These are phyloP conservation scores for Drosera capensis DNA, from an alignment of 148 eudicot genomes.

Conservation along the genomic window DNA sequence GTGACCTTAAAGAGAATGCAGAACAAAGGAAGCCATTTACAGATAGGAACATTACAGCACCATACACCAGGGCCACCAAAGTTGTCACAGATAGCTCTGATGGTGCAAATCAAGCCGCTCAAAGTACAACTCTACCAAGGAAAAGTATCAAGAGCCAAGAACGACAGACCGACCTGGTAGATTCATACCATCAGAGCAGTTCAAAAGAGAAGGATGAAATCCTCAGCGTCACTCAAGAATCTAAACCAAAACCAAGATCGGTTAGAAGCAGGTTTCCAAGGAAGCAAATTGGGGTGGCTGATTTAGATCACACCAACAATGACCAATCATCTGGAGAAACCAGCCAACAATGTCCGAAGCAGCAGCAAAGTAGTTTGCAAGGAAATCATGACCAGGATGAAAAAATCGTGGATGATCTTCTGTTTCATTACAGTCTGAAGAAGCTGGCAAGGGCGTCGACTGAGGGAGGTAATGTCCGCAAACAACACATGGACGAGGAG, in stretches of 20 bases:
- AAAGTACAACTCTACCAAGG: neutral
- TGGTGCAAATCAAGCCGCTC: conserved; percentile 1
- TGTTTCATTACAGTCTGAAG: neutral
- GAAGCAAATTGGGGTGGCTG: conserved; percentile 4
- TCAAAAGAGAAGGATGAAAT: neutral
- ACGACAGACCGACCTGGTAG: neutral
- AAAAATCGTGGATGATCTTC: neutral
- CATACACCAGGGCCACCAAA: conserved; percentile 23
- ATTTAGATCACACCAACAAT: neutral
- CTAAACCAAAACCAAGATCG: conserved; percentile 39
- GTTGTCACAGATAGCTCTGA: neutral
- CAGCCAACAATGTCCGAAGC: neutral
- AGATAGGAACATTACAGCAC: conserved; percentile 25
- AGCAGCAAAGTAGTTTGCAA: conserved; percentile 4
- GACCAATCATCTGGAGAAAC: neutral
- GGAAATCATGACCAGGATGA: conserved; percentile 9
- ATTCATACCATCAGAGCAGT: neutral
- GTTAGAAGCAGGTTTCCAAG: conserved; percentile 36
- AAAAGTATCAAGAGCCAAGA: neutral
- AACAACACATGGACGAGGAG: conserved; percentile 4
- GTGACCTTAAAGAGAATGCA: conserved; percentile 9
- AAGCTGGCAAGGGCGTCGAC: no score
- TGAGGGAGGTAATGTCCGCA: no score
- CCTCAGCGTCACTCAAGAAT: conserved; percentile 9
- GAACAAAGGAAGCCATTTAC: conserved; percentile 16